Percentiles rank a stretch among this genome's conserved stretches.
These are phyloP conservation scores for Osmozyma mogii DNA, from an alignment of 805 yeast genomes.

Conservation along the genomic window DNA sequence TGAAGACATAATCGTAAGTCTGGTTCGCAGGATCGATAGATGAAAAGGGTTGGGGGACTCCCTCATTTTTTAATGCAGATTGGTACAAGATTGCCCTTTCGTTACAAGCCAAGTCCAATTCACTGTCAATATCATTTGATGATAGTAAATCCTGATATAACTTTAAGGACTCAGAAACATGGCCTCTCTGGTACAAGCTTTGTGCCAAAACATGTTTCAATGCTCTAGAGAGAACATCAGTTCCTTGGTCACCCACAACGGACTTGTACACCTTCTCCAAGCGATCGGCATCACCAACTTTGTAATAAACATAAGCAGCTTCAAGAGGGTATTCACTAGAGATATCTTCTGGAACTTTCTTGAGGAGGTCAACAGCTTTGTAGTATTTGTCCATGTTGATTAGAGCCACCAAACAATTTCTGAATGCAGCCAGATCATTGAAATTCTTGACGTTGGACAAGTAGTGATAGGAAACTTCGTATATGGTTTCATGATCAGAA, in stretches of 20 bases:
- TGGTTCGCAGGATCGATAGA: conserved; percentile 10
- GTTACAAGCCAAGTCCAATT: conserved; percentile 49
- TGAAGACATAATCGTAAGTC: conserved; percentile 54
- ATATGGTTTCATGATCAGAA: conserved; percentile 29
- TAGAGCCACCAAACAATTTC: conserved; percentile 47
- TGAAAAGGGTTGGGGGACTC: conserved; percentile 2
- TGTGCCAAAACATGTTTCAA: conserved; percentile 48
- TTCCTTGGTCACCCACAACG: conserved; percentile 3
- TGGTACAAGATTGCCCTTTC: conserved; percentile 64
- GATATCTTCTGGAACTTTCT: conserved; percentile 30
- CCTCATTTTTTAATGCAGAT: conserved; percentile 12
- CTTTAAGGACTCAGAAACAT: conserved; percentile 32
- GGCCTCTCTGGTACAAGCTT: conserved; percentile 42
- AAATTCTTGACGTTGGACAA: conserved; percentile 30
- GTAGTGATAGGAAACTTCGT: conserved; percentile 33
- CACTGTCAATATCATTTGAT: conserved; percentile 33
- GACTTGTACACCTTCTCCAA: conserved; percentile 12
- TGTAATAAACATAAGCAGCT: conserved; percentile 53
- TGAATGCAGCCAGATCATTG: conserved; percentile 28
- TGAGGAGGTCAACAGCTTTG: conserved; percentile 38
- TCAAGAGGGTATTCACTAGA: conserved; percentile 37
- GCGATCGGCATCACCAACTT: conserved; percentile 37
- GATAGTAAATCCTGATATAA: conserved; percentile 37
- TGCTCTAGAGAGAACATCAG: conserved; percentile 22
- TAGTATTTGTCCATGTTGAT: conserved; percentile 51